Percentiles rank a stretch among this genome's conserved stretches.
phyloP scores from a whole-genome alignment of 2,329 filamentous ascomycete species.

The Ophiostoma quercus region DNA sequence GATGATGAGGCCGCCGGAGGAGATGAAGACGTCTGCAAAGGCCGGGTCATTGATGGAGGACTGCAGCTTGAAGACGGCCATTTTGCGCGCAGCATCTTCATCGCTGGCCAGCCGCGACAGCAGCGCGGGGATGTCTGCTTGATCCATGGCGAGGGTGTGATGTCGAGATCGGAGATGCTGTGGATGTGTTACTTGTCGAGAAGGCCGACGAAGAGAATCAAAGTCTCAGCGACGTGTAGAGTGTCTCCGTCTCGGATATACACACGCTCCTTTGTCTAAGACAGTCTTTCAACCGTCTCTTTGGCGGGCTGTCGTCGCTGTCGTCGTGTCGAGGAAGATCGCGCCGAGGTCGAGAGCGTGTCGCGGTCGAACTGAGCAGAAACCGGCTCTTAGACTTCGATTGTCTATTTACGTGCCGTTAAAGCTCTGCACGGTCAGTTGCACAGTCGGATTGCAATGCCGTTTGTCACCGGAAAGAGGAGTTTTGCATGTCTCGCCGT shows the following conservation, averaged over 20 bases:
- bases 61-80: slow-evolving; percentile 98
- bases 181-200: no score
- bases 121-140: slow-evolving; percentile 61
- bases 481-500: slow-evolving; percentile 5
- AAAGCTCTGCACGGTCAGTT: not conserved
- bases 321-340: not conserved
- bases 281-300: not conserved
- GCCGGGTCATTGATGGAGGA: slow-evolving; percentile 90
- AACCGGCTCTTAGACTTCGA: not conserved
- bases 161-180: not conserved
- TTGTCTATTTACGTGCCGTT: not conserved
- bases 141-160: slow-evolving; percentile 47
- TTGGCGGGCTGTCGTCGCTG: not conserved
- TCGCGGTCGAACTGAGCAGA: not conserved
- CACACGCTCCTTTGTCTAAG: not conserved
- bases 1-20: slow-evolving; percentile 75
- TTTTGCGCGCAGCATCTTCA: slow-evolving; percentile 90
- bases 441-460: not conserved
- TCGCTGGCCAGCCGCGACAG: slow-evolving; percentile 60
- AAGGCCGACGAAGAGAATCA: no score
- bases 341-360: not conserved
- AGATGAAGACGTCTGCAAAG: slow-evolving; percentile 94
- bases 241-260: not conserved
- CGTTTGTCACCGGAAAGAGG: not conserved
- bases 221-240: no score